These are phyloP conservation scores for Podospora pseudocomata DNA, from an alignment of 495 filamentous ascomycete genomes.

Conservation along the genomic window DNA sequence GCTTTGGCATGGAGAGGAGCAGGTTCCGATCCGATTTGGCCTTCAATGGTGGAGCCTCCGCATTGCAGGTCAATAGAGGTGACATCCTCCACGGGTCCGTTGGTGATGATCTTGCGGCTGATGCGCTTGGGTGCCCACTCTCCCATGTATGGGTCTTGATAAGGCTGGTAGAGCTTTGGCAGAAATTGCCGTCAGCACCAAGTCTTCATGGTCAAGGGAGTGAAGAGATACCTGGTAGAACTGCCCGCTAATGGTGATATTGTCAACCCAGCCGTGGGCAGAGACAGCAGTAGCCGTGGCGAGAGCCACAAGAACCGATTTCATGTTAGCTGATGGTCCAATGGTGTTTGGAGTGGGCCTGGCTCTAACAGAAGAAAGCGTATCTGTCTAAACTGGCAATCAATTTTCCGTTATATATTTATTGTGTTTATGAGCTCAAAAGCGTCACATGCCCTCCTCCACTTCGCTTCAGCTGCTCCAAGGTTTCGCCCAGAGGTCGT, in stretches of 20 bases:
- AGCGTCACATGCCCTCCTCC: neutral
- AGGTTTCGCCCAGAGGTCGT: neutral
- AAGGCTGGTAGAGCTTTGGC: conserved; percentile 34
- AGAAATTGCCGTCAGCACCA: neutral
- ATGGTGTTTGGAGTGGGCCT: neutral
- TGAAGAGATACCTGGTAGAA: conserved; percentile 25
- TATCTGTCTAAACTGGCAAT: neutral
- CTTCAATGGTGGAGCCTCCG: conserved; percentile 35
- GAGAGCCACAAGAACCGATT: conserved; percentile 34
- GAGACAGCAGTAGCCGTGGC: conserved; percentile 47
- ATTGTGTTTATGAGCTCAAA: neutral
- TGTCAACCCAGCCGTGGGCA: conserved; percentile 57
- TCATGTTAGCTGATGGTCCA: conserved; percentile 12
- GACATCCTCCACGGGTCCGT: conserved; percentile 45
- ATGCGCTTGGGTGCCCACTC: conserved; percentile 35
- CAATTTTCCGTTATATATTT: neutral
- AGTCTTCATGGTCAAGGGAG: neutral
- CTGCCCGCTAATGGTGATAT: conserved; percentile 38
- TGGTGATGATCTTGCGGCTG: conserved; percentile 42
- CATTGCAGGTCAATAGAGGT: conserved; percentile 46
- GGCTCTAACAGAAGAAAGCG: neutral
- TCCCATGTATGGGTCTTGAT: conserved; percentile 44
- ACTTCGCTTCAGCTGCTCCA: neutral
- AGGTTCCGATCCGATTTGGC: conserved; percentile 44
- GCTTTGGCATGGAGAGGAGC: conserved; percentile 50